phyloP scores from a whole-genome alignment of 2,329 filamentous ascomycete genomes.

The Xylaria sp. region DNA sequence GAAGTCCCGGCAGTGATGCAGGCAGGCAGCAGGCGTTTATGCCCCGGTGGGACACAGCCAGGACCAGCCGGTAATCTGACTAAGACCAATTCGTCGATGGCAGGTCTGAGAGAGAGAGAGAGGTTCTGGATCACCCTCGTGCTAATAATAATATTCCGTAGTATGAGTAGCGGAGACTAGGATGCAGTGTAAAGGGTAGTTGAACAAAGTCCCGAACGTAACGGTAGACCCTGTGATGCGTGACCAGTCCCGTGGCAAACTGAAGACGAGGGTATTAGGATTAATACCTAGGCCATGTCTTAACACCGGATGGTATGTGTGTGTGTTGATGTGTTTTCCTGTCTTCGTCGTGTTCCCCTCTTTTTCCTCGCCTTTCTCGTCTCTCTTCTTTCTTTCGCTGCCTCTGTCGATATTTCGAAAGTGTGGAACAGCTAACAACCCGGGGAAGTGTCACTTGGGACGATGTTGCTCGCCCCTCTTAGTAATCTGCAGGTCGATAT shows the following conservation, averaged over 20 bases:
- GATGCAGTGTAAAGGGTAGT: constrained; percentile 16
- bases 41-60: constrained; percentile 26
- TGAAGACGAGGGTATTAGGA: constrained; percentile 6
- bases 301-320: background rate
- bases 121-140: constrained; percentile 5
- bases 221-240: constrained; percentile 16
- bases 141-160: constrained; percentile 28
- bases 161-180: constrained; percentile 9
- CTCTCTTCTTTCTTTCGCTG: background rate
- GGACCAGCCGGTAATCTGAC: constrained; percentile 28
- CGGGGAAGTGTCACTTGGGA: constrained; percentile 15
- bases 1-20: constrained; percentile 32
- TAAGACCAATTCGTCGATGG: constrained; percentile 31
- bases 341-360: background rate
- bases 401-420: constrained; percentile 23
- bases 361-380: background rate
- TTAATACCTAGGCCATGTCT: background rate
- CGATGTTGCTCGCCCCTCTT: constrained; percentile 17
- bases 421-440: constrained; percentile 10
- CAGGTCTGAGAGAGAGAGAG: constrained; percentile 4
- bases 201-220: constrained; percentile 4
- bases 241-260: constrained; percentile 15
- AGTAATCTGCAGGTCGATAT: constrained; percentile 34
- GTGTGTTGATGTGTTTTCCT: constrained; percentile 2
- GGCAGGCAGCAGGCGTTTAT: constrained; percentile 26